Evolutionary conservation across 345 rosid genomes (phyloP).

Genomic region (Viola odorata): DNA sequence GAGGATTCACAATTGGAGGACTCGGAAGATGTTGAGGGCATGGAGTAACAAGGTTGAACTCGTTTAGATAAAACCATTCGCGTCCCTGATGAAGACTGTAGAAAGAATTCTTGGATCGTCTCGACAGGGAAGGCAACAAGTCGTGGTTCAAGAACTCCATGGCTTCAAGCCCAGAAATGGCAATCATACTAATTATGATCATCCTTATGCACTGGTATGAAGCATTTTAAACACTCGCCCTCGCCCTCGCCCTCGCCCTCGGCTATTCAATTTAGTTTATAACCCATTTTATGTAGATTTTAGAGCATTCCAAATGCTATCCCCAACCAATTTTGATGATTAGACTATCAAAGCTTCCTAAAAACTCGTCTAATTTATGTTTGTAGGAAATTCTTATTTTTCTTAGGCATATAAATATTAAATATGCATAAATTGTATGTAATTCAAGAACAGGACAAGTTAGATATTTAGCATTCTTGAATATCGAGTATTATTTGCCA

Average conservation of each 20-base stretch:
- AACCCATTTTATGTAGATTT: not conserved
- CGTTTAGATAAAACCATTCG: not conserved
- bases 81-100: constrained; percentile 6
- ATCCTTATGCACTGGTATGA: constrained; percentile 11
- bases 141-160: not conserved
- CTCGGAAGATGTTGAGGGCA: constrained; percentile 82
- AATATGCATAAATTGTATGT: not conserved
- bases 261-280: too few species aligned
- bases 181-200: not conserved
- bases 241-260: too few species aligned
- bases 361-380: not conserved
- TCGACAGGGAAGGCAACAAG: constrained; percentile 3
- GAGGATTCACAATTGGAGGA: constrained; percentile 83
- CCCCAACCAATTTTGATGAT: constrained; percentile 23
- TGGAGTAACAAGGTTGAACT: constrained; percentile 31
- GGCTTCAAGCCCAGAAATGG: not conserved
- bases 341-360: constrained; percentile 15
- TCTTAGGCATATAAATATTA: not conserved
- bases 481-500: too few species aligned
- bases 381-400: constrained; percentile 1
- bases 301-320: not conserved
- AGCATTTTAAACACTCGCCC: not conserved
- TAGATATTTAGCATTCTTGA: constrained; percentile 1
- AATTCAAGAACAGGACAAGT: constrained; percentile 5
- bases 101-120: constrained; percentile 7